Conservation (phyloP, 768 basidiomycete genomes). For the Pleurotus giganteus region DNA sequence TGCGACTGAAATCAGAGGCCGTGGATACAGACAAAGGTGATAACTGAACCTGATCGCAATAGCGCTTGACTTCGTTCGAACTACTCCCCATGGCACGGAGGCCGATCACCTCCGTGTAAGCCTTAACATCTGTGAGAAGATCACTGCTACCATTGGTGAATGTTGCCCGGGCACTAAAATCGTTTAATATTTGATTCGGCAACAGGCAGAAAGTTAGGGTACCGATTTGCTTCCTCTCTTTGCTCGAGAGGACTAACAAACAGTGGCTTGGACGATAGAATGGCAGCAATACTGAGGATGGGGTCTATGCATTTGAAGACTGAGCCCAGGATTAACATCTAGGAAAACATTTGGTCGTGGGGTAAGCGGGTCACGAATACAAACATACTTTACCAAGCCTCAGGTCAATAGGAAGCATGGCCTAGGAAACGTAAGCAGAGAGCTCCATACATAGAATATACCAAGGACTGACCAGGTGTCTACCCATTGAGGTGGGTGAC, state of each 20-base stretch:
- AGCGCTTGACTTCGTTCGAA: constrained; percentile 43
- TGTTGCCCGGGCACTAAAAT: constrained; percentile 61
- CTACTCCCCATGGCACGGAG: constrained; percentile 51
- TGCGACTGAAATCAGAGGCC: constrained; percentile 26
- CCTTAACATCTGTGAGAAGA: constrained; percentile 76
- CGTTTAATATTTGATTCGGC: background rate
- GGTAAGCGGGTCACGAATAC: too few relatives aligned
- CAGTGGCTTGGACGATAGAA: constrained; percentile 84
- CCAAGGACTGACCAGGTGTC: constrained; percentile 57
- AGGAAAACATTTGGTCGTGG: background rate
- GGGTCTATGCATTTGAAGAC: constrained; percentile 85
- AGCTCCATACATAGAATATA: background rate
- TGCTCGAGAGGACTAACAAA: constrained; percentile 82
- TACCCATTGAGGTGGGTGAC: constrained; percentile 76
- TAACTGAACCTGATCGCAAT: constrained; percentile 65
- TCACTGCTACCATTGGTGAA: constrained; percentile 79
- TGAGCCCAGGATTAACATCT: constrained; percentile 87
- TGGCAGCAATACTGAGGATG: constrained; percentile 77
- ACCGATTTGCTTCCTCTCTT: constrained; percentile 78
- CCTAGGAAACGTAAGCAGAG: constrained; percentile 35
- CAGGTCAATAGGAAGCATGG: constrained; percentile 84
- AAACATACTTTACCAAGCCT: constrained; percentile 73
- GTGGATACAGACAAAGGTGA: background rate
- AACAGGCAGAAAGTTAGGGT: constrained; percentile 18
- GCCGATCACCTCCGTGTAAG: constrained; percentile 63